Base-by-base conservation (phyloP, 805 yeast genomes). In the Candida parachauliodes region DNA sequence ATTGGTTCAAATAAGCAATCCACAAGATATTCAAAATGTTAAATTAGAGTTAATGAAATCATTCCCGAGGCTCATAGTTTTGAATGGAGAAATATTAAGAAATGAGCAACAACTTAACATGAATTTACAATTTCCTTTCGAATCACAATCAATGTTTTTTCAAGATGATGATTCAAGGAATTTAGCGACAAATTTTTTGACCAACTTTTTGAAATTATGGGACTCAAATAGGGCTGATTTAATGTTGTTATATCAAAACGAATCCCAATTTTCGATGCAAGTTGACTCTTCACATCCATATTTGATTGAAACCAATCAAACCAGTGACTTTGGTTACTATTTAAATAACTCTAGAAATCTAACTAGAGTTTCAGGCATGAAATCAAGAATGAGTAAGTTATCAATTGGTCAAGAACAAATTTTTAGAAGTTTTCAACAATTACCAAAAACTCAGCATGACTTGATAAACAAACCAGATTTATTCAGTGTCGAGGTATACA, bases 261-360 rank as follows among this genome's bases (percentile, higher is more conserved):
- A 82, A 51, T 87, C 97, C 0, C 86, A 83, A 54, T 91, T 93
- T 51, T 88, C 97, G 0, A 55, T 83, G 38, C 83, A 85, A 43
- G 78, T 82, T 16, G 94, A 88, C 60, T 67, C 86, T 1, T 65
- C 80, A 0, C 82, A 83, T 31, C 91, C 95, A 7, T 68, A 74
- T 37, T 22, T 41, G 10, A 28, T 52, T 27, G 47, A 49, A 10
- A 27, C 47, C 17, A 41, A 36, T 22, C 40, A 25, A 22, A 27
- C 44, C 36, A 39, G 56, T 37, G 54, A 52, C 14, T 83, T 85
- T 70, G 81, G 83, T 12, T 72, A 76, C 50, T 89, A 88, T 57
- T 61, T 84, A 7, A 73, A 83, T 3, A 65, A 76, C 31, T 87
- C 96, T 11, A 71, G 97, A 55, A 93, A 93, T 55, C 62, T 91